These are phyloP conservation scores for Boletus sensibilis DNA, from an alignment of 768 basidiomycete species.

Conservation along the genomic window DNA sequence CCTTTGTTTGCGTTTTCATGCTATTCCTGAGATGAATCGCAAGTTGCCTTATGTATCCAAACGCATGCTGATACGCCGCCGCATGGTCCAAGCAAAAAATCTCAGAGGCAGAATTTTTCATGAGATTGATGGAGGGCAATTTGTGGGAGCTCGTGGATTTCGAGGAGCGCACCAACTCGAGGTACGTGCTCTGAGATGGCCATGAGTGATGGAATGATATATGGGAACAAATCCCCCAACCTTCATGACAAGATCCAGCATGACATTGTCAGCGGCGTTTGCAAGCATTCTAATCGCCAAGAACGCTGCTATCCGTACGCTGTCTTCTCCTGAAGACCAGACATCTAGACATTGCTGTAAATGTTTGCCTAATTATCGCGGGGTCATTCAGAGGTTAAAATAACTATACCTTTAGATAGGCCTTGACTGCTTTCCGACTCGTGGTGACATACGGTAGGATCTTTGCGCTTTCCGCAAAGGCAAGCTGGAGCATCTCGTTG, in stretches of 20 bases:
- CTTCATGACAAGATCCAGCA: constrained; percentile 85
- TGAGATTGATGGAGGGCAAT: constrained; percentile 87
- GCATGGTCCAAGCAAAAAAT: constrained; percentile 78
- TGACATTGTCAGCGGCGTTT: constrained; percentile 70
- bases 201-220: background rate
- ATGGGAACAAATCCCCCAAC: constrained; percentile 36
- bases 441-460: constrained; percentile 84
- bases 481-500: constrained; percentile 60
- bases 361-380: background rate
- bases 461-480: constrained; percentile 83
- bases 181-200: constrained; percentile 71
- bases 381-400: background rate
- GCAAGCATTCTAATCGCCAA: constrained; percentile 81
- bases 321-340: constrained; percentile 83
- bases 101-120: constrained; percentile 97
- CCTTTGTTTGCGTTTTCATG: constrained; percentile 87
- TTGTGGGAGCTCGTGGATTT: constrained; percentile 86
- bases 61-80: constrained; percentile 87
- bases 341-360: constrained; percentile 73
- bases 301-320: constrained; percentile 81
- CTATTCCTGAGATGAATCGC: constrained; percentile 90
- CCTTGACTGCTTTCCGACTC: constrained; percentile 80
- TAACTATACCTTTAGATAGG: constrained; percentile 76
- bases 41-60: constrained; percentile 92
- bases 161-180: constrained; percentile 77